Conservation (phyloP, 2,329 filamentous ascomycete species). For the Orbilia quercus region DNA sequence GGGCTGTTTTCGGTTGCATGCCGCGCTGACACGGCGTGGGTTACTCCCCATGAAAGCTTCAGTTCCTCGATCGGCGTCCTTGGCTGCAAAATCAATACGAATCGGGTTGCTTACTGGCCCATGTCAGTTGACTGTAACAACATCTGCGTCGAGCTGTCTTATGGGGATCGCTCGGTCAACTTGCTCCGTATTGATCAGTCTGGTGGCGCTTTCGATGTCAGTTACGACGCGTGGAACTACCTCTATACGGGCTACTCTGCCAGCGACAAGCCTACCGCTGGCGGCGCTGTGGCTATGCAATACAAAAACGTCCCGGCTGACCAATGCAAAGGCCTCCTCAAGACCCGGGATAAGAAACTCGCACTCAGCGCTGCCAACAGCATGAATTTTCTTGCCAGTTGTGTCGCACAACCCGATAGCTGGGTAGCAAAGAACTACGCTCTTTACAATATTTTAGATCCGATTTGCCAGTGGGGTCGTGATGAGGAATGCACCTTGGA, state of each 20-base stretch:
- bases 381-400: slow-evolving; percentile 10
- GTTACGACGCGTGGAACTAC: slow-evolving; percentile 15
- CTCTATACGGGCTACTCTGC: slow-evolving; percentile 11
- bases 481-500: slow-evolving; percentile 4
- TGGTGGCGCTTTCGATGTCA: slow-evolving; percentile 11
- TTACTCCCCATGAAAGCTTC: slow-evolving; percentile 13
- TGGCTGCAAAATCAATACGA: slow-evolving; percentile 10
- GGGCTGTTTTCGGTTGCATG: not conserved
- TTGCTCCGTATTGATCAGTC: slow-evolving; percentile 10
- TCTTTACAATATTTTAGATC: slow-evolving; percentile 13
- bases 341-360: slow-evolving; percentile 9
- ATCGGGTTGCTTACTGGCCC: slow-evolving; percentile 14
- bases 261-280: slow-evolving; percentile 5
- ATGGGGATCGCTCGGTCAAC: slow-evolving; percentile 6
- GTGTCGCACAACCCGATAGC: slow-evolving; percentile 9
- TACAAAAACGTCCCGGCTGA: slow-evolving; percentile 4
- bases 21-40: slow-evolving; percentile 7
- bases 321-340: slow-evolving; percentile 7
- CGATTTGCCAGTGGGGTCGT: not conserved
- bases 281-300: slow-evolving; percentile 3
- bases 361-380: slow-evolving; percentile 16
- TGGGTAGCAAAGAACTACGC: slow-evolving; percentile 13
- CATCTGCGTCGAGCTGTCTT: slow-evolving; percentile 6
- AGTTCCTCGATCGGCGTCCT: slow-evolving; percentile 10
- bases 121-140: slow-evolving; percentile 12